Evolutionary conservation across 179 eudicot genomes (phyloP), one percentile per base, ranked within the genome.

Genomic region (Beta lomatogona): DNA sequence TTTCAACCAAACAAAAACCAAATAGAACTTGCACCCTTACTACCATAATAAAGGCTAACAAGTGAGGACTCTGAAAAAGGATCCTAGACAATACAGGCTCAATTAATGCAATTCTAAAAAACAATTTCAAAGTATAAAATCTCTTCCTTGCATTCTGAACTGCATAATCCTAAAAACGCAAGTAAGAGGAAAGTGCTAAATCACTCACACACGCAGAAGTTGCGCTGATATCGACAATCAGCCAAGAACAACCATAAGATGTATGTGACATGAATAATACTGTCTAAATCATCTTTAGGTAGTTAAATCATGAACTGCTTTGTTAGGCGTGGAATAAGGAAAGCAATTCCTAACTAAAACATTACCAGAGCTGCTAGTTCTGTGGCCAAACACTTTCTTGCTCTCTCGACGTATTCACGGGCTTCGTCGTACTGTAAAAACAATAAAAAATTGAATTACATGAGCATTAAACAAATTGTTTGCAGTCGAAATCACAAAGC

Each of bases 361-460:
- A 86, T 84, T 86, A 94, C 98, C 98, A 97, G 84, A 81, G 99
- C 98, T 85, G 97, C 98, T 76, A 97, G 89, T 81, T 97, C 98
- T 10, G 99, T 95, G 15, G 98, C 98, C 85, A 97, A 89, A 84
- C 98, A 94, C 84, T 91, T 97, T 85, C 99, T 91, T 79, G 98
- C 97, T 85, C 97, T 93, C 89, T 97, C 99, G 76, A 97, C 92
- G 83, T 81, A 97, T 82, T 92, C 99, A 36, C 95, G 93, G 50
- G 99, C 99, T 88, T 97, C 98, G 82, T 93, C 99, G 83, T 97
- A 93, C 98, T 97, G 89, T 50, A 84, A 77, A 55, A 53, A 36
- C 2, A 36, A 36, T 36, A 3, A 36, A 36, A 11, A 81, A 53
- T 7, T 58, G 63, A 73, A 69, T 57, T 50, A 48, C 46, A 69